phyloP scores from a whole-genome alignment of 2,329 filamentous ascomycete genomes.

The Fusarium begoniae region DNA sequence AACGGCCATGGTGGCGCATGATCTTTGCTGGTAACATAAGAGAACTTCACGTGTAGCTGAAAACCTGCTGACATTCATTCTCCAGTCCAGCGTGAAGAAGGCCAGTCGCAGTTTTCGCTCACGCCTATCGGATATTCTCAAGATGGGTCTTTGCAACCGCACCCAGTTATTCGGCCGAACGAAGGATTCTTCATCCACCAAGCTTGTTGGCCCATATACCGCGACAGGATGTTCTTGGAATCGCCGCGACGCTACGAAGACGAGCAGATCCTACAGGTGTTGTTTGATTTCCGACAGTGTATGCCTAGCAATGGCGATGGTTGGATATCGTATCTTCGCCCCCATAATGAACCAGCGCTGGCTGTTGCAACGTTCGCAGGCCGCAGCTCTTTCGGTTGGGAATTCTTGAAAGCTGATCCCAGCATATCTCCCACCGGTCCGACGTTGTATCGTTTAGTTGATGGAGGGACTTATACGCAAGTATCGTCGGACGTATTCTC shows the following conservation, averaged over 20 bases:
- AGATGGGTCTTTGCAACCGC: neutral
- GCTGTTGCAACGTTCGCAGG: no score
- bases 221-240: neutral
- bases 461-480: neutral
- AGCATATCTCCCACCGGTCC: neutral
- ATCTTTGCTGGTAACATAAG: neutral
- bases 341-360: neutral
- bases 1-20: neutral
- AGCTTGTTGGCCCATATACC: neutral
- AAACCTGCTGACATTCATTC: neutral
- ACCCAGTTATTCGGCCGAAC: fast-evolving
- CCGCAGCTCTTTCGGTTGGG: neutral
- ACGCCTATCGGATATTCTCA: neutral
- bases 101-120: neutral
- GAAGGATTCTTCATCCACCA: neutral
- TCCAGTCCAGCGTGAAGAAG: neutral
- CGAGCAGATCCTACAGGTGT: neutral
- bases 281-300: neutral
- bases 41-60: no score
- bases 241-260: neutral
- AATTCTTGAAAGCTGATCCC: neutral
- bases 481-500: neutral
- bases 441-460: neutral
- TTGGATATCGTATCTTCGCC: neutral
- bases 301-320: neutral